Evolutionary conservation across 2,329 filamentous ascomycete species (phyloP), one percentile per base, ranked within the genome.

Genomic region (Cercospora sp.): DNA sequence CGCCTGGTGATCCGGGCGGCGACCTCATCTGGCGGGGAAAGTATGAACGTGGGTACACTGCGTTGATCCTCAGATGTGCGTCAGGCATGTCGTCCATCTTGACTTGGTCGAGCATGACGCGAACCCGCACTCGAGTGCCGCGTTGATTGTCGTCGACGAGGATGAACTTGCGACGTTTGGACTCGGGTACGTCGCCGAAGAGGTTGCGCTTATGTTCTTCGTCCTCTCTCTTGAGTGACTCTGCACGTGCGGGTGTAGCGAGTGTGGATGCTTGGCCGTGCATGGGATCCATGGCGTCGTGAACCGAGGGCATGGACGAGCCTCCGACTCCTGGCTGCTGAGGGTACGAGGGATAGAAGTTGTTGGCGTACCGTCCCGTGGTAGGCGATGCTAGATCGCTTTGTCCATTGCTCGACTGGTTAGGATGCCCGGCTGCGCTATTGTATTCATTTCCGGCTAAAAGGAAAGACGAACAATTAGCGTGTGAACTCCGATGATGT

Each of bases 41-140:
- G 81, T 94, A 98, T 66, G 92, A 94, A 59, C 93, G 90, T 8
- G 94, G 94, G 76, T 90, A 98, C 2, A 98, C 94, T 9, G 92
- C 93, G 75, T 94, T 94, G 65, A 87, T 89, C 81, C 93, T 93
- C 72, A 94, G 91, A 82, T 97, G 97, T 16, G 92, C 95, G 79
- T 98, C 94, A 1, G 94, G 94, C 77, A 98, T 96, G 80, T 98
- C 94, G 76, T 94, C 91, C 83, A 95, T 96, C 78, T 97, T 91
- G 74, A 97, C 93, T 55, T 90, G 89, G 77, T 97, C 93, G n/a
- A 99, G 88, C 70, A 91, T 95, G 62, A 97, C 94, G 69, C 94
- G 91, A 57, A 98, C 94, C 16, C 94, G 90, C 1, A 97, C 89
- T 51, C 93, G 88, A 61, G 88, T 90, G 63, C 90, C 91, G 39